A percentile compares a stretch with the other conserved stretches of the same genome.
Conservation (phyloP, 1,284 basidiomycete species). For the Trichosporon faecale region DNA sequence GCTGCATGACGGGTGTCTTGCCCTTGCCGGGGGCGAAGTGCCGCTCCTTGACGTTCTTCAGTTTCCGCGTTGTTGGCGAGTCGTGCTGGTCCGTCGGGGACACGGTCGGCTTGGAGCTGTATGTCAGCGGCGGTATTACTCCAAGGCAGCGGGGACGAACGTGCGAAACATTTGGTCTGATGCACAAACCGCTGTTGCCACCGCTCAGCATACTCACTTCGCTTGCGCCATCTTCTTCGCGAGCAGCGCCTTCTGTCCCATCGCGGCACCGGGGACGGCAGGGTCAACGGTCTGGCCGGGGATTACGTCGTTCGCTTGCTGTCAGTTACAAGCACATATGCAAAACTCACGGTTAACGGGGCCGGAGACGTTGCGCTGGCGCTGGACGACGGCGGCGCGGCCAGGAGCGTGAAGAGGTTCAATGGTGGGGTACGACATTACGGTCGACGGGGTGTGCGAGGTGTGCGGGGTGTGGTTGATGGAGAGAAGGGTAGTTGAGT, state of each 20-base stretch:
- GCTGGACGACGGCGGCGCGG: conserved; percentile 70
- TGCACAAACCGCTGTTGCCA: not conserved
- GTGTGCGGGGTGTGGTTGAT: not conserved
- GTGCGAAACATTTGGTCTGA: not conserved
- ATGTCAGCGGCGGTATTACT: not conserved
- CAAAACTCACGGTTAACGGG: conserved; percentile 55
- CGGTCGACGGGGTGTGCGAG: not conserved
- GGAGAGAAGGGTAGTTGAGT: not conserved
- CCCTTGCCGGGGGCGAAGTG: conserved; percentile 59
- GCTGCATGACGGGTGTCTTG: not conserved
- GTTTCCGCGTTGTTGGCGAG: conserved; percentile 85
- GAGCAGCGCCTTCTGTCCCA: conserved; percentile 80
- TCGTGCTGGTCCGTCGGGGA: conserved; percentile 91
- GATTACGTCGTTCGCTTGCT: conserved; percentile 47
- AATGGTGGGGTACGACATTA: conserved; percentile 47
- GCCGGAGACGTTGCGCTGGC: conserved; percentile 74
- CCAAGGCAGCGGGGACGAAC: not conserved
- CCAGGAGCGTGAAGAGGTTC: conserved; percentile 79
- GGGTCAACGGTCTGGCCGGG: conserved; percentile 46
- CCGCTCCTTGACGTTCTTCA: conserved; percentile 83
- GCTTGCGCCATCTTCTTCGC: conserved; percentile 82
- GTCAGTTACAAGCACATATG: not conserved
- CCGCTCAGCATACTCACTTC: conserved; percentile 59
- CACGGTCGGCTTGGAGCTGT: conserved; percentile 69
- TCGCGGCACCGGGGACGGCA: conserved; percentile 39